Evolutionary conservation across 495 filamentous ascomycete species (phyloP).

Genomic region (Hypoxylon subgilvum): DNA sequence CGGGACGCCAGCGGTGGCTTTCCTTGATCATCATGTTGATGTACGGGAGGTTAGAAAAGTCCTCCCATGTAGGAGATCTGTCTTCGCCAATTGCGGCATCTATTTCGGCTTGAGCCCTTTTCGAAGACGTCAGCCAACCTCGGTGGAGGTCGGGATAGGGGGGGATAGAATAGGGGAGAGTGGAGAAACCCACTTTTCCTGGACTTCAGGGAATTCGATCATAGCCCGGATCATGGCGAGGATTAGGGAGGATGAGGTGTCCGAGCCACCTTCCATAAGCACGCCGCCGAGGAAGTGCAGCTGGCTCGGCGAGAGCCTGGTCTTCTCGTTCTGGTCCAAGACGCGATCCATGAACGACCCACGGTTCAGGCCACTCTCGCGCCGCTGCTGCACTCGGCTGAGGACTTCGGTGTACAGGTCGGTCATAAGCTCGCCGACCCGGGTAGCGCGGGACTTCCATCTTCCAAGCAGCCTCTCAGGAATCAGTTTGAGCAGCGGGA

Average conservation of each 20-base stretch:
- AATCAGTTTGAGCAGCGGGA: conserved; percentile 50
- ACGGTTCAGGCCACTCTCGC: conserved; percentile 12
- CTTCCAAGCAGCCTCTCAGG: conserved; percentile 51
- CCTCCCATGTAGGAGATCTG: conserved; percentile 44
- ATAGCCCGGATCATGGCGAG: conserved; percentile 54
- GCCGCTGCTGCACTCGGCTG: conserved; percentile 24
- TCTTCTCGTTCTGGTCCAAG: conserved; percentile 51
- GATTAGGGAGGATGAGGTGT: conserved; percentile 49
- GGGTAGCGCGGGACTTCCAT: conserved; percentile 45
- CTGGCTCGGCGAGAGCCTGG: conserved; percentile 46
- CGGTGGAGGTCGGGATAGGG: neutral
- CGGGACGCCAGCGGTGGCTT: conserved; percentile 46
- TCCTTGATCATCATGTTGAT: conserved; percentile 51
- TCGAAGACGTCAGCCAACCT: neutral
- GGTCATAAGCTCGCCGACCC: conserved; percentile 51
- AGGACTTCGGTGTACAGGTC: conserved; percentile 45
- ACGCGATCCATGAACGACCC: conserved; percentile 54
- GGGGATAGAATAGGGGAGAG: neutral
- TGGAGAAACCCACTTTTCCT: conserved; percentile 32
- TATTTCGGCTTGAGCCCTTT: conserved; percentile 35
- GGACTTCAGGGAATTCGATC: conserved; percentile 48
- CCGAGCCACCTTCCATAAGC: conserved; percentile 55
- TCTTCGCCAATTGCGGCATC: conserved; percentile 42
- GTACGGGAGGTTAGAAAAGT: conserved; percentile 51
- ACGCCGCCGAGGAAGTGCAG: conserved; percentile 47